Conservation (phyloP, 208 protist genomes). For the Acanthamoeba sp. region DNA sequence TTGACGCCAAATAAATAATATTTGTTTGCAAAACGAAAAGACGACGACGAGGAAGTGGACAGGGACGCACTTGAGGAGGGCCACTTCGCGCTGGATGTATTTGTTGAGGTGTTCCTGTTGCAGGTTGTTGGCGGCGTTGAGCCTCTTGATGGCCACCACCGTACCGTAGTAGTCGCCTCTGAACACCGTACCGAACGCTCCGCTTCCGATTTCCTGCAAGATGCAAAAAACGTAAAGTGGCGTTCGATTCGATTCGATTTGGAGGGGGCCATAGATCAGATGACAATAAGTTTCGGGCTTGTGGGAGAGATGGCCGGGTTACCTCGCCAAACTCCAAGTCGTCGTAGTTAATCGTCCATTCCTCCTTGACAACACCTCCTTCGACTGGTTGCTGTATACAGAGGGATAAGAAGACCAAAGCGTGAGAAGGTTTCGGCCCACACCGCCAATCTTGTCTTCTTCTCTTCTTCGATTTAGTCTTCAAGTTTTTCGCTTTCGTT, state of each 20-base stretch:
- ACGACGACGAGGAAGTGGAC: neutral
- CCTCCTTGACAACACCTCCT: constrained; percentile 38
- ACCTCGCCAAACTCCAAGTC: constrained; percentile 32
- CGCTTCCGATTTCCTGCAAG: constrained; percentile 45
- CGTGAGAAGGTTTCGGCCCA: too few relatives aligned
- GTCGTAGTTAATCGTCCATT: constrained; percentile 47
- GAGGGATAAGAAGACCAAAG: too few relatives aligned
- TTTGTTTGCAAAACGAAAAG: neutral
- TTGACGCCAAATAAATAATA: neutral
- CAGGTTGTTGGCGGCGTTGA: constrained; percentile 39
- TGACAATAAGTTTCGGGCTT: too few relatives aligned
- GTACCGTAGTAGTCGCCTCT: constrained; percentile 41
- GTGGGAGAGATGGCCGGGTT: too few relatives aligned
- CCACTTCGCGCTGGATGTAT: constrained; percentile 55
- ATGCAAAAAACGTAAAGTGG: neutral
- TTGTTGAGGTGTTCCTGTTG: constrained; percentile 60
- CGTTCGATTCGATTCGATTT: neutral
- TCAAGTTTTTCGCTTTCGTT: neutral
- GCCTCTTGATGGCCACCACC: constrained; percentile 64
- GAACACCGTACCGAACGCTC: constrained; percentile 41
- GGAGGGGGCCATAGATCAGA: too few relatives aligned
- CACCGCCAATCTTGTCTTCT: neutral
- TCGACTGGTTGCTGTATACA: neutral
- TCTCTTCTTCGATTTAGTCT: too few relatives aligned
- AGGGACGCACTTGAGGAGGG: constrained; percentile 42